Base-by-base conservation (phyloP, 192 early-diverging fungal species). In the Rhizoclosmatium globosum region DNA sequence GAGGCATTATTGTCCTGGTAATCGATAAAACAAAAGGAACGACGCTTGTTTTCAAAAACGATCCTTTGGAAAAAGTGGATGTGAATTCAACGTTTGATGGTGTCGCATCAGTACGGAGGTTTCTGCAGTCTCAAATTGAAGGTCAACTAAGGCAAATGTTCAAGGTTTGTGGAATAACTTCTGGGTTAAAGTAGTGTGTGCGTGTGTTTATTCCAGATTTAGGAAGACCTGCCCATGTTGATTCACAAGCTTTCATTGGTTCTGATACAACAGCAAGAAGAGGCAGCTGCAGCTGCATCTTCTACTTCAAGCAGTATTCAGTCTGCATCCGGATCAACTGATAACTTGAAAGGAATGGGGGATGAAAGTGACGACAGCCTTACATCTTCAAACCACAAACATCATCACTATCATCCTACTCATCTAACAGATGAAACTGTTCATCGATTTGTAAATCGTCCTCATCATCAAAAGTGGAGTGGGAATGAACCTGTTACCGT, bases 71-170 rank as follows among this genome's bases (percentile, higher is more conserved):
- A 58, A 93, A 91, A 0, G 93, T 99, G 9, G 89, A 94, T 66
- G 96, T 99, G 50, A 94, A 93, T 71, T 97, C 95, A n/a, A 98
- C 98, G 1, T 99, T 99, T 82, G 98, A 99, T 76, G 91, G 92
- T 77, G 91, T 98, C 46, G 91, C 94, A 21, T 93, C 91, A 47
- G 94, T 99, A 53, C 89, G 94, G 57, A 81, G 91, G 2, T 94
- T 98, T 83, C 81, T 99, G 53, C 97, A 98, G 85, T 81, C 85
- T 7, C 92, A 96, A 71, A 99, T 99, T 60, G 96, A 99, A 79
- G 89, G 90, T 9, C 93, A 95, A 67, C 82, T 99, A 65, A 79
- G 96, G 15, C 93, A 92, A 69, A 83, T 99, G 88, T 96, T 99
- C 71, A 92, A 93, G 79, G 72, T 74, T 4, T 68, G 15, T 62